These are phyloP conservation scores for Penicillium digitatum DNA, from an alignment of 2,329 filamentous ascomycete genomes.

Conservation along the genomic window DNA sequence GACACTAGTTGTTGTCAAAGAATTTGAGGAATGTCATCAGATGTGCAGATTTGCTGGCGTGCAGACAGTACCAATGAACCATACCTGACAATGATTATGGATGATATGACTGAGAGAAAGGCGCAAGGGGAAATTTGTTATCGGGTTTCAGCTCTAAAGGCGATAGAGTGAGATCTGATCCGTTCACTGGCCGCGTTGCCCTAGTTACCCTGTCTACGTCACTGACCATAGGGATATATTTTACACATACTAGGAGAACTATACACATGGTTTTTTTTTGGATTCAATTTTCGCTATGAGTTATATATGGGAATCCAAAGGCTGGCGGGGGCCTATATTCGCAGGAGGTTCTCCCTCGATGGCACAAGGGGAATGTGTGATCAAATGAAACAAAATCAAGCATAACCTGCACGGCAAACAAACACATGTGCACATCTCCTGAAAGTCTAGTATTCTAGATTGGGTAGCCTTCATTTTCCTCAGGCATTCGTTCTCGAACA, in stretches of 20 bases:
- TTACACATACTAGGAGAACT: background rate
- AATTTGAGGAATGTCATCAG: background rate
- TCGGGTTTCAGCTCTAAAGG: constrained; percentile 10
- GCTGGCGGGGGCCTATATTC: background rate
- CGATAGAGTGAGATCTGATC: constrained; percentile 8
- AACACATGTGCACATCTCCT: background rate
- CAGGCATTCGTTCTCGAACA: constrained; percentile 41
- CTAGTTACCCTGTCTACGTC: constrained; percentile 10
- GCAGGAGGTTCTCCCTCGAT: background rate
- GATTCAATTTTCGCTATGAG: background rate
- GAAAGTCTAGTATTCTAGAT: constrained; percentile 29
- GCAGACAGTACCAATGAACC: background rate
- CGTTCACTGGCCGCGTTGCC: constrained; percentile 10
- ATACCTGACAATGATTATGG: background rate
- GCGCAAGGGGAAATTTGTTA: constrained; percentile 9
- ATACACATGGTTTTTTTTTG: background rate
- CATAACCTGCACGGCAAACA: constrained; percentile 7
- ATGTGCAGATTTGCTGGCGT: background rate
- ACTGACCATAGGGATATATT: background rate
- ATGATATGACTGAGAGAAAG: background rate
- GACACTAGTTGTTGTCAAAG: background rate
- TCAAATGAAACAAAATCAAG: constrained; percentile 8
- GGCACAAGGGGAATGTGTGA: constrained; percentile 16
- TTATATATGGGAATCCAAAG: background rate
- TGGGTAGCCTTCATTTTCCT: constrained; percentile 40